Evolutionary conservation across 352 stramenopile genomes (phyloP), one percentile per base, ranked within the genome.

Genomic region (Phytophthora colocasiae): DNA sequence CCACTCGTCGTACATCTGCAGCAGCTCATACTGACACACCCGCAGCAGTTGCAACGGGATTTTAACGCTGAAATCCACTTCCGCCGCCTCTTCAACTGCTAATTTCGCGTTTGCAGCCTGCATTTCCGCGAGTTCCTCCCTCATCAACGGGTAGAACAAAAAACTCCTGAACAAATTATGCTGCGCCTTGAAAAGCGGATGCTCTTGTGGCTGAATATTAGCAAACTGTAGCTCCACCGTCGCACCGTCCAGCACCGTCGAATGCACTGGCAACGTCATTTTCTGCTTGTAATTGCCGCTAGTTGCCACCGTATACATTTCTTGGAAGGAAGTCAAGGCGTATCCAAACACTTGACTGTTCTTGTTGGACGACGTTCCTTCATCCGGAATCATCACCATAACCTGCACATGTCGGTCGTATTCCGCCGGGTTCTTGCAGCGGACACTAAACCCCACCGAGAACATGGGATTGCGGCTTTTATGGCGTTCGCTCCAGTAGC

Each of bases 1-100:
- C 88, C 88, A 96, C 26, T 86, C 73, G 26, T 89, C 71, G 38
- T 86, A 85, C 77, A 91, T 91, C 44, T 91, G 78, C 48, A 77
- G 58, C 22, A 96, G 69, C 62, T 96, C 88, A 10, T 68, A 63
- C 17, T 91, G 81, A 44, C 86, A 95, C 19, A 93, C 75, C 1
- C 70, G 80, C 26, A 96, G 77, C 53, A 96, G 69, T 56, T 93
- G 84, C 31, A 94, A 65, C 32, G 88, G 88, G 41, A 96, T 86
- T 45, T 87, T 90, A 6, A 93, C 84, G 45, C 84, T 96, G 22
- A 84, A 90, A 17, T 90, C 86, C 1, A 96, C 84, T 49, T 96
- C 88, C 0, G 78, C 73, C 2, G 81, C 83, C 58, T 96, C 85
- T 70, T 96, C 88, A 15, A 92, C 71, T n/a, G 78, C 86, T 15